Evolutionary conservation across 495 filamentous ascomycete genomes (phyloP), one percentile per base, ranked within the genome.

Genomic region (Neurospora sp.): DNA sequence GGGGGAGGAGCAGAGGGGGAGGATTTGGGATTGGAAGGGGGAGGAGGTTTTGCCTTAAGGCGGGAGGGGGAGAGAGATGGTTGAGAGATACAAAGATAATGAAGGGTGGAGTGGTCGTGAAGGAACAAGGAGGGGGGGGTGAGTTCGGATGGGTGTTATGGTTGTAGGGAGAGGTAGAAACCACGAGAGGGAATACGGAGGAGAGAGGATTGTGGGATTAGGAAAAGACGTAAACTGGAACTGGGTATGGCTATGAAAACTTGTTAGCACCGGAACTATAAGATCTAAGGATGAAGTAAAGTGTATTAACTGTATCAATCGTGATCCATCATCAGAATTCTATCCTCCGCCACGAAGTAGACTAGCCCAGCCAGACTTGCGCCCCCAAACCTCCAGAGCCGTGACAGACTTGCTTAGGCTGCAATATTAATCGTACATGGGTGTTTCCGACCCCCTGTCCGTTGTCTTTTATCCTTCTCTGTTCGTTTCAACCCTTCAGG

Each of bases 1-100:
- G 69, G 77, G 76, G 12, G 69, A 86, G 39, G 83, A 84, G 18
- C 85, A 88, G 46, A 86, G 92, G 75, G 92, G 92, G 4, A 82
- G 83, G 75, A 92, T 88, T 78, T 94, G 91, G 91, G 92, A 94
- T 84, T 94, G 90, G 89, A 89, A 89, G 76, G 92, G 91, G 4
- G 83, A 89, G 72, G 92, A 93, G 78, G 83, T 96, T 18, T 72
- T 82, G 54, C 91, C 92, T 31, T 93, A 74, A 80, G 18, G 1
- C 5, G 20, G 40, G 16, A 38, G 35, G 9, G 5, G 20, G 0
- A 1, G 14, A 0, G 0, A 41, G 12, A 0, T 41, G 11, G 39
- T 40, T 40, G 39, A 16, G 40, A 41, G 40, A 38, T 31, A 31
- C 31, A 3, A 3, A 31, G 31, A 31, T 2, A 31, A 1, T 1